Conservation (phyloP, 2,329 filamentous ascomycete species). For the Polytolypa hystricis region DNA sequence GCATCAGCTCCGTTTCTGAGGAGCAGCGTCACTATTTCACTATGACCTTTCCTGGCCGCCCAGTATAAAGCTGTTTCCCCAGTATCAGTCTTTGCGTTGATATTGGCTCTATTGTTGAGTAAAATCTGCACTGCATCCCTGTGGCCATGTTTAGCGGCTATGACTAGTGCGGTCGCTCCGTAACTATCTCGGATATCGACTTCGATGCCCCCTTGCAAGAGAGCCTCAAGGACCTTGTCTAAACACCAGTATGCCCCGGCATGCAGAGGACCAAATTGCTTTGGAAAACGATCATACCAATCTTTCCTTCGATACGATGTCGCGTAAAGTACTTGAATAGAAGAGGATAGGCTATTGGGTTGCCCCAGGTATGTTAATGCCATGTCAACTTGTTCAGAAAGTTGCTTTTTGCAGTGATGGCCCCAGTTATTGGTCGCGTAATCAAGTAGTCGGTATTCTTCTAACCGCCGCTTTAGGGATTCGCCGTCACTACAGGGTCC, state of each 20-base stretch:
- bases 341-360: conserved; percentile 2
- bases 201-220: conserved; percentile 28
- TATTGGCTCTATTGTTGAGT: not conserved
- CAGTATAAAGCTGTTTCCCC: not conserved
- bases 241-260: conserved; percentile 1
- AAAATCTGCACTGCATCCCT: conserved; percentile 4
- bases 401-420: conserved; percentile 1
- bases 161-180: conserved; percentile 2
- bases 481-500: conserved; percentile 6
- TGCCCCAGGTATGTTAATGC: conserved; percentile 4
- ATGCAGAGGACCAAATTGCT: conserved; percentile 3
- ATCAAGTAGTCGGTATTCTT: conserved; percentile 8
- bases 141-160: conserved; percentile 5
- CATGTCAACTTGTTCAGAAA: conserved; percentile 1
- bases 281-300: conserved; percentile 6
- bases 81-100: not conserved
- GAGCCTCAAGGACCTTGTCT: conserved; percentile 29
- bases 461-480: conserved; percentile 2
- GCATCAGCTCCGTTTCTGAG: not conserved
- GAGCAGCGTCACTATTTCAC: not conserved
- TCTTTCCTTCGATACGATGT: conserved; percentile 3
- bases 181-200: not conserved
- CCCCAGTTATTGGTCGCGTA: conserved; percentile 8
- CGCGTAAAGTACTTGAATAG: conserved; percentile 8
- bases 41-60: not conserved